Evolutionary conservation across 805 yeast genomes (phyloP).

Genomic region (Candida morakotiae): DNA sequence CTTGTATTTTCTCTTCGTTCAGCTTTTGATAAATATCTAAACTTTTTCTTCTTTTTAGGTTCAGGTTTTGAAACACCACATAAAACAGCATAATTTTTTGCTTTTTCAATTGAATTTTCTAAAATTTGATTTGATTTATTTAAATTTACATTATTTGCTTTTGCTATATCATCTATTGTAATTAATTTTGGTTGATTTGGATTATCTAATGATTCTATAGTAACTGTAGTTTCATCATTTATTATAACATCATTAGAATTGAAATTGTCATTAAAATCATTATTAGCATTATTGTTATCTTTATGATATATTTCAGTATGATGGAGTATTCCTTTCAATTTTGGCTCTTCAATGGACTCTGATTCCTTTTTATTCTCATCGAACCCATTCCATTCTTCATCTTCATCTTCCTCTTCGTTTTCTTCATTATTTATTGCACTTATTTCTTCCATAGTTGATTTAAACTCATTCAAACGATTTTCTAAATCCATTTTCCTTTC

Average conservation of each 20-base stretch:
- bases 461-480: slow-evolving; percentile 56
- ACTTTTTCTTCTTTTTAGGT: slow-evolving; percentile 49
- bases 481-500: slow-evolving; percentile 67
- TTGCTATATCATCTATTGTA: slow-evolving; percentile 41
- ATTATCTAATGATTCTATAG: slow-evolving; percentile 41
- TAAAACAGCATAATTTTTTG: slow-evolving; percentile 76
- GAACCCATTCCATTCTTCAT: slow-evolving; percentile 42
- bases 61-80: slow-evolving; percentile 46
- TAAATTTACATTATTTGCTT: slow-evolving; percentile 68
- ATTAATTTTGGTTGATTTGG: slow-evolving; percentile 26
- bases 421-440: slow-evolving; percentile 18
- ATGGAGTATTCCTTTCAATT: slow-evolving; percentile 41
- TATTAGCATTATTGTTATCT: slow-evolving; percentile 17
- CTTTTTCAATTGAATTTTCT: slow-evolving; percentile 70
- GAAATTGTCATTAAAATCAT: slow-evolving; percentile 1
- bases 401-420: slow-evolving; percentile 19
- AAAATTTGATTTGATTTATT: slow-evolving; percentile 64
- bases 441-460: slow-evolving; percentile 37
- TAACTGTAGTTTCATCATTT: slow-evolving; percentile 41
- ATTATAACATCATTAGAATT: slow-evolving; percentile 32
- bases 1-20: slow-evolving; percentile 58
- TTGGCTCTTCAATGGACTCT: slow-evolving; percentile 8
- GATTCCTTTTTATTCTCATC: slow-evolving; percentile 12
- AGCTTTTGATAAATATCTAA: slow-evolving; percentile 77
- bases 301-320: slow-evolving; percentile 36